A percentile compares a stretch with the other conserved stretches of the same genome.
These are phyloP conservation scores for Geotrichum australiense DNA, from an alignment of 1,139 yeast species.

Conservation along the genomic window DNA sequence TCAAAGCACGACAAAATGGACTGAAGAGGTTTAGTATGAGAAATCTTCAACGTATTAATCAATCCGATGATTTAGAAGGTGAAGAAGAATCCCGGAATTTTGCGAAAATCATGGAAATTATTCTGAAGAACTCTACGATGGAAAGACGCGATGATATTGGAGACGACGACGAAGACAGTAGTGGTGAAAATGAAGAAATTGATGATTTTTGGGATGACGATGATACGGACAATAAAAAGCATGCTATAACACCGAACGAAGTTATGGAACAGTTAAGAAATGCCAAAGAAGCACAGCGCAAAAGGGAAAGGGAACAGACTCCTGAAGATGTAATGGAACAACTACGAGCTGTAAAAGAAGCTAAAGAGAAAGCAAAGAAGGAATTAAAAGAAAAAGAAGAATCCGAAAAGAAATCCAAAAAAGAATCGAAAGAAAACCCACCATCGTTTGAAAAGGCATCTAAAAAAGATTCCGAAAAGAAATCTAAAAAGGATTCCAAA, in stretches of 20 bases:
- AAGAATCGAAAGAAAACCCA: conserved; percentile 21
- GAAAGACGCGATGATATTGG: conserved; percentile 19
- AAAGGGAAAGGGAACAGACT: conserved; percentile 22
- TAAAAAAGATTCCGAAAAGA: conserved; percentile 39
- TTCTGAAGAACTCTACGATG: conserved; percentile 24
- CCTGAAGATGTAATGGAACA: conserved; percentile 40
- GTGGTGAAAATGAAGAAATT: conserved; percentile 22
- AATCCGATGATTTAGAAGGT: too few relatives aligned
- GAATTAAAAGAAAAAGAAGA: conserved; percentile 29
- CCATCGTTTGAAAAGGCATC: conserved; percentile 3
- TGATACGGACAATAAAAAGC: conserved; percentile 34
- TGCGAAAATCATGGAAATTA: conserved; percentile 40
- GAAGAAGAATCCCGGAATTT: too few relatives aligned
- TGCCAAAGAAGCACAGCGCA: conserved; percentile 32
- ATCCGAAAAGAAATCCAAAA: conserved; percentile 40
- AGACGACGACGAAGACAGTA: conserved; percentile 13
- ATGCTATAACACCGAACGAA: conserved; percentile 23
- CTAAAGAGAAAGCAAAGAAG: conserved; percentile 20
- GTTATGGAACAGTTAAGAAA: conserved; percentile 40
- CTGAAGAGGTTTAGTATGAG: too few relatives aligned
- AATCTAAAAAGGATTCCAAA: conserved; percentile 33
- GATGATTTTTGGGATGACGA: conserved; percentile 28
- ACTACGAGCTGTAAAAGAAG: conserved; percentile 37
- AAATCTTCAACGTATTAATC: too few relatives aligned
- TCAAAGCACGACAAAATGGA: too few relatives aligned